Evolutionary conservation across 2,329 filamentous ascomycete genomes (phyloP).

Genomic region (Stenocarpella maydis): DNA sequence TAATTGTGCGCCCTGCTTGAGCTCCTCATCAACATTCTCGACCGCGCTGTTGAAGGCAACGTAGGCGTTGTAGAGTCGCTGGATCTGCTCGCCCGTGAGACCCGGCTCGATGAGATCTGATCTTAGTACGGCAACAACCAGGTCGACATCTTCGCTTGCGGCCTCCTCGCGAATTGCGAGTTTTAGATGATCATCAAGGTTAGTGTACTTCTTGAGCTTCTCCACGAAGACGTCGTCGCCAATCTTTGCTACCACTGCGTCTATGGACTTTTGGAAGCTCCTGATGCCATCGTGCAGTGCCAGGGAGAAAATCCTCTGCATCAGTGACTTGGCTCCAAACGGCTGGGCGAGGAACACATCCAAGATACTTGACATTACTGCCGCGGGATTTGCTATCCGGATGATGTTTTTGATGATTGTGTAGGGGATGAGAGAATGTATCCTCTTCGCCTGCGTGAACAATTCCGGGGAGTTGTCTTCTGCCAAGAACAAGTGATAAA

Average conservation of each 20-base stretch:
- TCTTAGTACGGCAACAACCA: slow-evolving; percentile 84
- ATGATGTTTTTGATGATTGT: slow-evolving; percentile 96
- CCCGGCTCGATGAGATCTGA: slow-evolving; percentile 79
- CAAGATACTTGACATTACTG: slow-evolving; percentile 94
- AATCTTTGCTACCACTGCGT: slow-evolving; percentile 78
- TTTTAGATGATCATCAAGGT: slow-evolving; percentile 80
- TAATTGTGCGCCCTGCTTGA: slow-evolving; percentile 87
- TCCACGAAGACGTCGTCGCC: slow-evolving; percentile 80
- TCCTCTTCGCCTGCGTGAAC: slow-evolving; percentile 91
- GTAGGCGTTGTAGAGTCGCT: slow-evolving; percentile 90
- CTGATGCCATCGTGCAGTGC: slow-evolving; percentile 91
- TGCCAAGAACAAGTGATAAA: slow-evolving; percentile 96
- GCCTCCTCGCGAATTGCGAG: slow-evolving; percentile 78
- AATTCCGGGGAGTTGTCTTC: slow-evolving; percentile 98
- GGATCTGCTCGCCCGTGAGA: slow-evolving; percentile 78
- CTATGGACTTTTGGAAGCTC: slow-evolving; percentile 86
- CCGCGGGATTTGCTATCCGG: slow-evolving; percentile 92
- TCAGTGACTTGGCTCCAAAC: slow-evolving; percentile 85
- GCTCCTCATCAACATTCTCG: slow-evolving; percentile 87
- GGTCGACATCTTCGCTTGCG: slow-evolving; percentile 75
- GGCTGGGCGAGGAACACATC: slow-evolving; percentile 97
- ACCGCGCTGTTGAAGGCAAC: slow-evolving; percentile 96
- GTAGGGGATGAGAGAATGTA: slow-evolving; percentile 95
- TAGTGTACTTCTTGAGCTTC: slow-evolving; percentile 83
- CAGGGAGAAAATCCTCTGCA: slow-evolving; percentile 94